Base-by-base conservation (phyloP, 805 yeast genomes). In the Metschnikowia santaceciliae region DNA sequence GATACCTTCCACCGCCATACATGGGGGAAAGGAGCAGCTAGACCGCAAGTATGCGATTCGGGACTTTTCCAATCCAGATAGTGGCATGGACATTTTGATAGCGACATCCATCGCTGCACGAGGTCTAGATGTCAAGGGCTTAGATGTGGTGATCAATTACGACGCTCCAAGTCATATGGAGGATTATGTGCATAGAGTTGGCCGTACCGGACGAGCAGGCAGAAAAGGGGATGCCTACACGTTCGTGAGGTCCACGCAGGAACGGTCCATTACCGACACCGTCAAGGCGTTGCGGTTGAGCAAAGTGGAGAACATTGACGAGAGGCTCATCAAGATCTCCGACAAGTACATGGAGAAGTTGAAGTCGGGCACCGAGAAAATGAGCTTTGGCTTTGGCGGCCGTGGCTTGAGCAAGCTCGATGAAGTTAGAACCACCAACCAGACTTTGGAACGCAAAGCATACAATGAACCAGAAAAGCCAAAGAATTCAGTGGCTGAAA, bases 21-120 rank as follows among this genome's bases (percentile, higher is more conserved):
- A 94, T 68, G 99, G 98, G 0, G 98, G 97, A 1, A 86, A 89
- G 60, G 91, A 88, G 43, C 95, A 91, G 61, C 71, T 78, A 32
- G 97, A 92, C 62, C 74, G 99, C 48, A 86, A 86, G 42, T 70
- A 78, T 20, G 89, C 91, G 2, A 79, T 94, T 37, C 72, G 77
- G 13, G 88, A 82, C 46, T 94, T 92, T 66, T 66, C 75, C 1
- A 55, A 59, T 3, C 78, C 80, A 50, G 71, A 65, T 6, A 86
- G 89, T 13, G 74, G 75, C 0, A 69, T 82, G 3, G 79, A 82
- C 49, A 80, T 90, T 1, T 70, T 94, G 45, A 80, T 94, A 26
- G 96, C 97, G 6, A 94, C 99, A 0, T 94, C 96, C 2, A 87
- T 94, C 23, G 90, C 97, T 2, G 96, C 99, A 0, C 76, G 99